Percentiles rank a stretch among this genome's conserved stretches.
Evolutionary conservation across 2,329 filamentous ascomycete species (phyloP).

Genomic region (Colletotrichum cordylinicola): DNA sequence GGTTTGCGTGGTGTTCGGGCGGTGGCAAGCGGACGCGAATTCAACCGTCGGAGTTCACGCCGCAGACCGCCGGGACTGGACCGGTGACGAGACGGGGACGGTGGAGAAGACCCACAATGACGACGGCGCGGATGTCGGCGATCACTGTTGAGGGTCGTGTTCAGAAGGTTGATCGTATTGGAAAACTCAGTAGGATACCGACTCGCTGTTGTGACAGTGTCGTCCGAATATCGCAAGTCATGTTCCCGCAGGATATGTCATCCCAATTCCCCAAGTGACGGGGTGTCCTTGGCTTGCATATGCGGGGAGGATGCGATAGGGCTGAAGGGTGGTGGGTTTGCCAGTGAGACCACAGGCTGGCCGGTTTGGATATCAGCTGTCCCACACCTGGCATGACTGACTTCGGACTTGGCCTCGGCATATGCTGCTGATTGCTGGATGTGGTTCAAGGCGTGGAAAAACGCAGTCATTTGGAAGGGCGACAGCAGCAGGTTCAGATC

Average conservation of each 20-base stretch:
- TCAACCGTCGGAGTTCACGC: neutral
- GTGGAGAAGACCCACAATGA: neutral
- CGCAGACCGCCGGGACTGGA: neutral
- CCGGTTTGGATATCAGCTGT: neutral
- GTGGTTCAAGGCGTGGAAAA: neutral
- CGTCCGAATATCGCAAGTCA: neutral
- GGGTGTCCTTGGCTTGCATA: neutral
- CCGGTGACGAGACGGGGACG: neutral
- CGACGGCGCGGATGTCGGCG: neutral
- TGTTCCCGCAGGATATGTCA: neutral
- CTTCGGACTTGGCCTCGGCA: neutral
- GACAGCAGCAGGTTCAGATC: neutral
- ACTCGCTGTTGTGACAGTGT: neutral
- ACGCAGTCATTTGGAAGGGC: neutral
- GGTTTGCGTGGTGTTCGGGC: neutral
- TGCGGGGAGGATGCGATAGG: conserved; percentile 1
- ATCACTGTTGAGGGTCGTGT: neutral
- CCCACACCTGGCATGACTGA: neutral
- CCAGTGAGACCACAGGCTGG: neutral
- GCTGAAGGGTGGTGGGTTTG: neutral
- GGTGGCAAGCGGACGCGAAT: neutral
- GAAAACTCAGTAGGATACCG: neutral
- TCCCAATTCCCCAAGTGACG: neutral
- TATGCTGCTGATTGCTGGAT: neutral
- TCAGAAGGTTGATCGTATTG: neutral